Conservation (phyloP, 2,329 filamentous ascomycete species). For the Penicillium frequentans region DNA sequence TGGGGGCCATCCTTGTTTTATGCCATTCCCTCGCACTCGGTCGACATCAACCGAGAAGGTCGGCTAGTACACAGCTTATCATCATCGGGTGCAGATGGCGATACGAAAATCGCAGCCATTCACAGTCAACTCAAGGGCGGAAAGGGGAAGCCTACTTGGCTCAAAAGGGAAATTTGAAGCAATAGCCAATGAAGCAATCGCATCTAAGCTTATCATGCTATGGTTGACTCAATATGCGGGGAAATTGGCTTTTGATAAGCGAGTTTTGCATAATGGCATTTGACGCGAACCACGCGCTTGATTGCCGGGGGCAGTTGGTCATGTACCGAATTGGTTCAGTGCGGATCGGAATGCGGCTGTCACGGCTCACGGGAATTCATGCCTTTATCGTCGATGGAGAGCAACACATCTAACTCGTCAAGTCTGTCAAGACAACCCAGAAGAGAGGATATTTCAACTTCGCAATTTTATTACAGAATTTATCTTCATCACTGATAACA, state of each 20-base stretch:
- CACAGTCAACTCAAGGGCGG: background rate
- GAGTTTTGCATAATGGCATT: slow-evolving; percentile 4
- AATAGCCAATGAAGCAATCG: slow-evolving; percentile 10
- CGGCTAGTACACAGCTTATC: background rate
- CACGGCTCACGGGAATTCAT: background rate
- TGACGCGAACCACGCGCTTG: background rate
- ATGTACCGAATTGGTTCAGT: too few species aligned
- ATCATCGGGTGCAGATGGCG: background rate
- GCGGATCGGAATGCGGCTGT: too few species aligned
- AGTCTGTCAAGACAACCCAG: background rate
- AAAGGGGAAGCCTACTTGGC: slow-evolving; percentile 4
- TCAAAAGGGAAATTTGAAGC: slow-evolving; percentile 22
- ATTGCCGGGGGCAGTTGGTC: background rate
- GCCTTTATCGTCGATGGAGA: background rate
- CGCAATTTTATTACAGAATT: too few species aligned
- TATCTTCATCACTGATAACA: too few species aligned
- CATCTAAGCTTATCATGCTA: slow-evolving; percentile 7
- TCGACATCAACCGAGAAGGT: background rate
- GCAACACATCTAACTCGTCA: too few species aligned
- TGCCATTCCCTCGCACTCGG: background rate
- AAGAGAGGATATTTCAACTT: background rate
- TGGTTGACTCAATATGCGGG: slow-evolving; percentile 7
- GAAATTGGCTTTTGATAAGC: slow-evolving; percentile 4
- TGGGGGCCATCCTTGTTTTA: background rate
- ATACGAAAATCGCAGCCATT: slow-evolving; percentile 5